phyloP scores from a whole-genome alignment of 2,329 filamentous ascomycete species.

The Paracorniculantispora psalliotae region DNA sequence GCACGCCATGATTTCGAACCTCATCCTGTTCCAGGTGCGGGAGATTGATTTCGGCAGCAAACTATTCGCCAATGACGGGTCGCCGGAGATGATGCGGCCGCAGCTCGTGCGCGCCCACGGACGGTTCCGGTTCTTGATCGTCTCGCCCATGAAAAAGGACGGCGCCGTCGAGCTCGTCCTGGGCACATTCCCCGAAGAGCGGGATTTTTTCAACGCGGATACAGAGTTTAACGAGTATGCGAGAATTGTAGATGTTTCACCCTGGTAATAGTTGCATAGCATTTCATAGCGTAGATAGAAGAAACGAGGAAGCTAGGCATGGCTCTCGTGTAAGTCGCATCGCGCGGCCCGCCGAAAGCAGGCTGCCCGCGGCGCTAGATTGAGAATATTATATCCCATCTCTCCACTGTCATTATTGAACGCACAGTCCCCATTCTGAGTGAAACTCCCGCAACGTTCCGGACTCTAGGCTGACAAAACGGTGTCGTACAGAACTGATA shows the following conservation, averaged over 20 bases:
- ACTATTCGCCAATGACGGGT: slow-evolving; percentile 23
- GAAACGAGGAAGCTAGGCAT: background rate
- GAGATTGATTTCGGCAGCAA: slow-evolving; percentile 25
- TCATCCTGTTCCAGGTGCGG: slow-evolving; percentile 25
- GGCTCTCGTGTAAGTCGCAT: slow-evolving; percentile 1
- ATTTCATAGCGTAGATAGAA: background rate
- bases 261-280: background rate
- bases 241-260: slow-evolving; percentile 15
- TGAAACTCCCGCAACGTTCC: slow-evolving; percentile 1
- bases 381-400: slow-evolving; percentile 8
- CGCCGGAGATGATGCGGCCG: slow-evolving; percentile 24
- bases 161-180: slow-evolving; percentile 26
- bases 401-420: background rate
- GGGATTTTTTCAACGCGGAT: slow-evolving; percentile 23
- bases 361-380: slow-evolving; percentile 1
- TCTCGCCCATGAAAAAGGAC: slow-evolving; percentile 25
- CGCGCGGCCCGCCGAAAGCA: background rate
- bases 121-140: slow-evolving; percentile 22
- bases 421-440: background rate
- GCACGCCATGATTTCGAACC: slow-evolving; percentile 26
- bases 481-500: background rate
- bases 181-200: slow-evolving; percentile 25
- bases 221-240: slow-evolving; percentile 25
- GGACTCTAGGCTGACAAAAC: background rate
- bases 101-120: slow-evolving; percentile 24